These are phyloP conservation scores for Chenopodium album DNA, from an alignment of 148 eudicot genomes.

Conservation along the genomic window DNA sequence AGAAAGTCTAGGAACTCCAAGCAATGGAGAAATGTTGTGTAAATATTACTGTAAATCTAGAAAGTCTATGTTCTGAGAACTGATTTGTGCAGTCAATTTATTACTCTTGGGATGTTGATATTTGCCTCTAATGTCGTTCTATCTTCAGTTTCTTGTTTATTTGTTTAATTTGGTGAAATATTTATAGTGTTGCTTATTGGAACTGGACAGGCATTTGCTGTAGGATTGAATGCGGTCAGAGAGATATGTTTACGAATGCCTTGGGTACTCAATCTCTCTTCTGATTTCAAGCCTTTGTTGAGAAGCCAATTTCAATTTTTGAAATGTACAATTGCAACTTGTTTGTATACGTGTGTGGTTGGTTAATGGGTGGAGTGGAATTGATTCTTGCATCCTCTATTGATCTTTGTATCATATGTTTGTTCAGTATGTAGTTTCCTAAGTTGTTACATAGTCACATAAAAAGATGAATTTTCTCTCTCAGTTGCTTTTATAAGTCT, in stretches of 20 bases:
- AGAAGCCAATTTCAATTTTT: not conserved
- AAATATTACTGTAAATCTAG: not conserved
- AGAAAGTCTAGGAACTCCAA: no score
- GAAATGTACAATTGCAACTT: not conserved
- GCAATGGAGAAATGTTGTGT: not conserved
- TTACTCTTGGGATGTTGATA: conserved; percentile 1
- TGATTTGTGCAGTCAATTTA: not conserved
- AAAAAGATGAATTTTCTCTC: not conserved
- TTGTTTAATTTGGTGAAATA: not conserved
- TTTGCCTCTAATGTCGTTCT: not conserved
- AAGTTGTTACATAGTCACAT: not conserved
- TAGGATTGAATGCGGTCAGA: conserved; percentile 86
- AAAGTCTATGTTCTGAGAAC: not conserved
- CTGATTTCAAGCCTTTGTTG: not conserved
- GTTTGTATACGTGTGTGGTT: not conserved
- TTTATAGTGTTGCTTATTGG: not conserved
- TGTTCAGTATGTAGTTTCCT: not conserved
- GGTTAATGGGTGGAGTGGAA: not conserved
- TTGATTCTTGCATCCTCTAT: not conserved
- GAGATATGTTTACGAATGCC: conserved; percentile 97
- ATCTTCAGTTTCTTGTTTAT: not conserved
- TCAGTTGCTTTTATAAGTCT: not conserved
- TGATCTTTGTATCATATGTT: not conserved
- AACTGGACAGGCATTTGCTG: conserved; percentile 68
- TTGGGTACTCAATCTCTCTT: conserved; percentile 48